Evolutionary conservation across 257 asterid species (phyloP), one percentile per base, ranked within the genome.

Genomic region (Solanum bulbocastanum): DNA sequence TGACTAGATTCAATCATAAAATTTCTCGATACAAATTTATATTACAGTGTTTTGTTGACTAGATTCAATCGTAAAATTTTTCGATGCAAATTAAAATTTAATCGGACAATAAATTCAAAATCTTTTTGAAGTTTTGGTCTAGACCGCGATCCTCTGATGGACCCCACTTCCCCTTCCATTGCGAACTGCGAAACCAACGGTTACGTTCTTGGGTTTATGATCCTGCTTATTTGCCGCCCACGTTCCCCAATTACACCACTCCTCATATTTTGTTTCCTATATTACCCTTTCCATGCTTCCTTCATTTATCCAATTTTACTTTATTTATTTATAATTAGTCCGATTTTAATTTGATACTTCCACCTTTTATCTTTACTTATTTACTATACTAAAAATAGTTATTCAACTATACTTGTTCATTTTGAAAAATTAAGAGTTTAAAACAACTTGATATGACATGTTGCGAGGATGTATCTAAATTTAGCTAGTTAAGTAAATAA

Each of bases 141-240:
- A 83, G 88, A 89, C 91, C 83, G 37, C 71, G 88, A 76, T 85
- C 72, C 42, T 52, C 36, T 56, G 37, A 75, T 56, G 62, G 83
- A 30, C 66, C 69, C 72, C 72, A 79, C 88, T 36, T 5, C 58
- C 16, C 76, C 85, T 15, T 33, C 79, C 18, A 58, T 39, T 13
- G 65, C n/a, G 25, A 56, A 75, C 25, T 68, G 60, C 27, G 52
- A 30, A 74, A 20, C 86, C n/a, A 44, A 89, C 90, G 90, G 86
- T 89, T 90, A 87, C 88, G 87, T 89, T 91, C 88, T 87, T 72
- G 89, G 85, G 65, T 56, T 86, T 82, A 36, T 39, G 60, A 65
- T 69, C 68, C 33, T 30, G 46, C 33, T 44, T 37, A 25, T 42
- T 27, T 60, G 76, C 83, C 83, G 58, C 81, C 87, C 90, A 68